Base-by-base conservation (phyloP, 2,329 filamentous ascomycete genomes). In the Lasiodiplodia gonubiensis region DNA sequence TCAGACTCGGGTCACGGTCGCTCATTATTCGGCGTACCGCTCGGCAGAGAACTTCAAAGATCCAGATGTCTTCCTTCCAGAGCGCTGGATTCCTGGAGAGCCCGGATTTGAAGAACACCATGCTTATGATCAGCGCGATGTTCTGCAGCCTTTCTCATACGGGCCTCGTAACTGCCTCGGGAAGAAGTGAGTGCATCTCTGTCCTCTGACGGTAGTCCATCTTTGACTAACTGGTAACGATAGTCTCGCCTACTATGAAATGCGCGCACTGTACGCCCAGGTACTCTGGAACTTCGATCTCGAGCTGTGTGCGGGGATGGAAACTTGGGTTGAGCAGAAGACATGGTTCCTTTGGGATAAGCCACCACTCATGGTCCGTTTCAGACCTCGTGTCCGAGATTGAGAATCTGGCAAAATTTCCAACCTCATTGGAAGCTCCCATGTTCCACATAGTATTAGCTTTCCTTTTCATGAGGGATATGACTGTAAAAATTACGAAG, bases 101-200 rank as follows among this genome's bases (percentile, higher is more conserved):
- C 63, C 63, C 8, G 64, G 60, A n/a, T 77, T 75, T 61, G 46
- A 69, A 70, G 48, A 55, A 66, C n/a, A 67, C 10, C 78, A 71
- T 21, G 71, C 69, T 0, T 69, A 71, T n/a, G 76, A 78, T 46
- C 71, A 78, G 35, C 76, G 73, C 46, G 72, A 71, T 6, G 80
- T 72, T 23, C 68, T 82, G 12, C 78, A 83, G 23, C 74, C 82
- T 0, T 85, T 85, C 70, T 80, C 77, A 1, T 73, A 79, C 37
- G 83, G 83, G 0, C 74, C 80, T 0, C 73, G 82, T 25, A 74
- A 78, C 57, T 79, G 77, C 63, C 35, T 79, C 25, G 77, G 76
- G 5, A 78, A 76, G 69, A 78, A 78, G 76, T 78, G 71, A 69
- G 75, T 73, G 8, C 14, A 33, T 48, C 18, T 14, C 70, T 60